phyloP scores from a whole-genome alignment of 208 protist genomes.

The Herpetomonas muscarum region DNA sequence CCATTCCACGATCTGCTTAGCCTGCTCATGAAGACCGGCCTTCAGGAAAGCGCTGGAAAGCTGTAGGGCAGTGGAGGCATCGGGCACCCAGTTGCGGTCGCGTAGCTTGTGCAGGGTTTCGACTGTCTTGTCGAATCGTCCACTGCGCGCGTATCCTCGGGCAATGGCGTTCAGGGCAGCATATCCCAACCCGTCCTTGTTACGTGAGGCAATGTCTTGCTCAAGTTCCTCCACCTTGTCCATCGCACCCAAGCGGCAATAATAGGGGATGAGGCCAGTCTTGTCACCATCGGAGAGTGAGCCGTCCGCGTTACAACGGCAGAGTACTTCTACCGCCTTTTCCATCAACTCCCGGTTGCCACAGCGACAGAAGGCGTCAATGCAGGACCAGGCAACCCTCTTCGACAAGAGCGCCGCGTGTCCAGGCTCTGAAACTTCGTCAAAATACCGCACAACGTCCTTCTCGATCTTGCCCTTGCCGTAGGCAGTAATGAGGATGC shows the following conservation, averaged over 20 bases:
- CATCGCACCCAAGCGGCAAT: constrained; percentile 75
- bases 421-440: constrained; percentile 31
- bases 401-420: constrained; percentile 33
- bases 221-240: constrained; percentile 67
- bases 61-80: constrained; percentile 70
- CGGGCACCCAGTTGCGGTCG: constrained; percentile 74
- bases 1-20: constrained; percentile 85
- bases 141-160: constrained; percentile 60
- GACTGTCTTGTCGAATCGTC: constrained; percentile 84
- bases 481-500: constrained; percentile 77
- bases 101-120: constrained; percentile 73
- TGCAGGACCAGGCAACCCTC: constrained; percentile 63
- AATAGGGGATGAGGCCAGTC: constrained; percentile 74
- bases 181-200: constrained; percentile 44
- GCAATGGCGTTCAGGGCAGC: constrained; percentile 78
- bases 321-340: constrained; percentile 45
- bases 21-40: constrained; percentile 84
- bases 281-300: constrained; percentile 31
- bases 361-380: constrained; percentile 86
- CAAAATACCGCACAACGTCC: constrained; percentile 63
- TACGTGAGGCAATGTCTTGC: constrained; percentile 10
- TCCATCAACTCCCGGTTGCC: constrained; percentile 45
- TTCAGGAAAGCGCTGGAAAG: constrained; percentile 80
- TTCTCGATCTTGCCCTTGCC: constrained; percentile 48
- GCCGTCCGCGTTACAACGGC: constrained; percentile 1